phyloP scores from a whole-genome alignment of 148 eudicot genomes.

The Diospyros lotus region DNA sequence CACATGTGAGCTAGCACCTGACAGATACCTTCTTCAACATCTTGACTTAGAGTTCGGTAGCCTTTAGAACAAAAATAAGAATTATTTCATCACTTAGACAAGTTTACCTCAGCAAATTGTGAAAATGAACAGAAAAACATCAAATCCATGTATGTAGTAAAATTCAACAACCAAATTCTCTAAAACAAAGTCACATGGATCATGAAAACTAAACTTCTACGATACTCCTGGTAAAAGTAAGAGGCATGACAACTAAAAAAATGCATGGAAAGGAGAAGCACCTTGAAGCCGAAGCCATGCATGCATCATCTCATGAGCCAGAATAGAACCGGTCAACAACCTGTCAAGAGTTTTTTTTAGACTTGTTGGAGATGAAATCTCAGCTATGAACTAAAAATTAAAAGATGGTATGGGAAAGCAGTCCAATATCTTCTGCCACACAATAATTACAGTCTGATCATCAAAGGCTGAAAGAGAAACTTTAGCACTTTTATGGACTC shows the following conservation, averaged over 20 bases:
- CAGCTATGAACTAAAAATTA: background rate
- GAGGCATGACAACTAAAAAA: background rate
- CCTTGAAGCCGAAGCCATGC: conserved; percentile 72
- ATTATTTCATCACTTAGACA: conserved; percentile 8
- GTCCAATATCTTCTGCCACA: background rate
- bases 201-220: no score
- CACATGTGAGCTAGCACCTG: conserved; percentile 77
- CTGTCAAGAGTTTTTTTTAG: conserved; percentile 22
- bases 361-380: background rate
- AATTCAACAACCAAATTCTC: no score
- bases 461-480: background rate
- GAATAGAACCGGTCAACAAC: conserved; percentile 65
- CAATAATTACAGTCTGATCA: background rate
- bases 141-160: no score
- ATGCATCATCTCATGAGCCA: conserved; percentile 84
- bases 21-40: conserved; percentile 88
- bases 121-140: no score
- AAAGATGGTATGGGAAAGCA: background rate
- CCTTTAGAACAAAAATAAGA: conserved; percentile 28
- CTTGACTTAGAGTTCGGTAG: conserved; percentile 61
- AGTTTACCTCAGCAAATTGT: background rate
- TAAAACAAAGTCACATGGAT: no score
- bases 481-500: background rate
- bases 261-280: conserved; percentile 14
- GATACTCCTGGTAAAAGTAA: no score